Conservation (phyloP, 208 protist species). For the Crithidia acanthocephali region DNA sequence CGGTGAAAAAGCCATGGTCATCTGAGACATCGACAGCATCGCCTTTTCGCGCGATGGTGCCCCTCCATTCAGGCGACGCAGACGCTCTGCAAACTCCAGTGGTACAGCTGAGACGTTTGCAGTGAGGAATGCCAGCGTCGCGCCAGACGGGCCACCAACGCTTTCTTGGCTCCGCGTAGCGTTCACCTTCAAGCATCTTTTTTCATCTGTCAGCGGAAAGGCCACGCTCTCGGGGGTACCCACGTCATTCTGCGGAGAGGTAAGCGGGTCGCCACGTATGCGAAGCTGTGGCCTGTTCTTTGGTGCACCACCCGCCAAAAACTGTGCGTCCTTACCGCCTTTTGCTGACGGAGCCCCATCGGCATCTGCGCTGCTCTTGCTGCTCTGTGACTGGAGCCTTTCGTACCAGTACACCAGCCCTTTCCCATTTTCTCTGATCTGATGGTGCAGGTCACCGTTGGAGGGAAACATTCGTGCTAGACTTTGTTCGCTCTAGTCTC, state of each 20-base stretch:
- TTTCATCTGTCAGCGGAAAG: conserved; percentile 22
- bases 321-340: background rate
- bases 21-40: background rate
- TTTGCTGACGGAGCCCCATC: background rate
- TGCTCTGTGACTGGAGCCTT: background rate
- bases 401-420: conserved; percentile 29
- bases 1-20: background rate
- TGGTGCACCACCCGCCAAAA: no score
- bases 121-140: background rate
- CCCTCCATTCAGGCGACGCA: background rate
- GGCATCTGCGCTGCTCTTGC: background rate
- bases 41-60: background rate
- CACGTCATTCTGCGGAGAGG: background rate
- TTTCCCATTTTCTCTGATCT: conserved; percentile 30
- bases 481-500: no score
- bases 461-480: background rate
- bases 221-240: conserved; percentile 30
- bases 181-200: background rate
- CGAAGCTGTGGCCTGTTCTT: background rate
- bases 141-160: no score
- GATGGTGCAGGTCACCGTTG: conserved; percentile 8
- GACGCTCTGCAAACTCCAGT: conserved; percentile 4
- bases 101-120: background rate
- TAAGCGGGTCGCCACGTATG: background rate
- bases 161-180: background rate